Evolutionary conservation across 805 yeast genomes (phyloP).

Genomic region (Barnettozyma populi): DNA sequence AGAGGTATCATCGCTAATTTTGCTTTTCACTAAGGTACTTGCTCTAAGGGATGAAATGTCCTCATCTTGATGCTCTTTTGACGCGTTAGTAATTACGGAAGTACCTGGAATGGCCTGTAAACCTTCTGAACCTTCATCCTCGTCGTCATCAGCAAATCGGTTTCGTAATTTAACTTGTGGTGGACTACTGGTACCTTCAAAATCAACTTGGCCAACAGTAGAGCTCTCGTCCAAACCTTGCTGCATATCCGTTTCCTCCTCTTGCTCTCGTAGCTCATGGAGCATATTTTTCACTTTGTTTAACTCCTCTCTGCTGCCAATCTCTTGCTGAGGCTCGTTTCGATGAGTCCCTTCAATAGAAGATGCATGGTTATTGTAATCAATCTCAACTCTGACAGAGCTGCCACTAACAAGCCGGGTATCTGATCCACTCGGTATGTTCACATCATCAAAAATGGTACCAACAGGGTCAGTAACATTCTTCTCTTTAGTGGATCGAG

Average conservation of each 20-base stretch:
- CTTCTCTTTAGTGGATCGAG: neutral
- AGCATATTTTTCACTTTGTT: neutral
- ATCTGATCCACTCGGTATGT: neutral
- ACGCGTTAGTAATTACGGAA: neutral
- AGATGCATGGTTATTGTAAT: neutral
- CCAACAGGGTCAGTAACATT: neutral
- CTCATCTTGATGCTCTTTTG: neutral
- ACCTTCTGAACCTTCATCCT: neutral
- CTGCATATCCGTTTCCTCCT: neutral
- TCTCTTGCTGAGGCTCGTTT: neutral
- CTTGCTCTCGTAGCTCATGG: neutral
- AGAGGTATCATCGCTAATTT: neutral
- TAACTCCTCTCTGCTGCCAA: neutral
- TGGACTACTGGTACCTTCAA: neutral
- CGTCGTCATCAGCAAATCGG: neutral
- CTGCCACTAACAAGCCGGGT: neutral
- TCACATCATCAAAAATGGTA: neutral
- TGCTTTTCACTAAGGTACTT: neutral
- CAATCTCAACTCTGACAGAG: slow-evolving; percentile 1
- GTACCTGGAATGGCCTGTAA: neutral
- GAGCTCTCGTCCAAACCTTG: neutral
- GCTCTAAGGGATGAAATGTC: neutral
- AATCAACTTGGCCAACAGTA: neutral
- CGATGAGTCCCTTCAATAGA: neutral
- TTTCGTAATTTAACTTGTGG: neutral